Evolutionary conservation across 306 rosid species (phyloP).

Genomic region (Sesbania bispinosa): DNA sequence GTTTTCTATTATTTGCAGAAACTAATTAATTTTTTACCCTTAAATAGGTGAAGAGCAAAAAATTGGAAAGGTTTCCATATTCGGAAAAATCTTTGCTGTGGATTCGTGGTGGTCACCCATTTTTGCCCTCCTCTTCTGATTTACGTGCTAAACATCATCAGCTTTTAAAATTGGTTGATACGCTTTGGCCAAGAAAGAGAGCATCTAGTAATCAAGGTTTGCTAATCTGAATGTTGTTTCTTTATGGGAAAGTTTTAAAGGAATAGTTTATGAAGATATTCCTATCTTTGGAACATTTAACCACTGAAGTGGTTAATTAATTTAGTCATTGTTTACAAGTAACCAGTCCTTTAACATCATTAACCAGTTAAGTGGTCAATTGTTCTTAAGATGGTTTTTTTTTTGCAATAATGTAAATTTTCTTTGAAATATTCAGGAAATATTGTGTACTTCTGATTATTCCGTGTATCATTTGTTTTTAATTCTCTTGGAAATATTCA

Average conservation of each 20-base stretch:
- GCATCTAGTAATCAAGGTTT: constrained; percentile 46
- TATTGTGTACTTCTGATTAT: background rate
- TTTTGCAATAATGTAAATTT: background rate
- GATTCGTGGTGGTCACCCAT: constrained; percentile 90
- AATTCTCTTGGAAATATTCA: constrained; percentile 12
- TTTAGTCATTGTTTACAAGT: background rate
- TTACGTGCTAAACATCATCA: constrained; percentile 53
- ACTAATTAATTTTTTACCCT: background rate
- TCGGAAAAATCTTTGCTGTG: constrained; percentile 73
- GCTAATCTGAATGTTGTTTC: background rate
- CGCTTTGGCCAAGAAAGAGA: constrained; percentile 57
- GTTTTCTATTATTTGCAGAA: background rate
- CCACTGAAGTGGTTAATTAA: background rate
- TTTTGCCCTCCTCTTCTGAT: constrained; percentile 53
- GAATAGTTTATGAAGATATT: background rate
- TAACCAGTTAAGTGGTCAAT: background rate
- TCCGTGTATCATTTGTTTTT: no score
- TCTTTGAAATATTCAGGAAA: no score
- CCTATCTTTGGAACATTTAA: background rate
- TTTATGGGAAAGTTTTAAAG: background rate
- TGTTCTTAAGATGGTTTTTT: background rate
- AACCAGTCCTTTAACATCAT: background rate
- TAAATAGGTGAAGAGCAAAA: constrained; percentile 51
- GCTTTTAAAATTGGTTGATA: constrained; percentile 54
- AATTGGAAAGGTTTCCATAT: constrained; percentile 32